A percentile compares a stretch with the other conserved stretches of the same genome.
Evolutionary conservation across 2,329 filamentous ascomycete species (phyloP).

Genomic region (Colletotrichum cordylinicola): DNA sequence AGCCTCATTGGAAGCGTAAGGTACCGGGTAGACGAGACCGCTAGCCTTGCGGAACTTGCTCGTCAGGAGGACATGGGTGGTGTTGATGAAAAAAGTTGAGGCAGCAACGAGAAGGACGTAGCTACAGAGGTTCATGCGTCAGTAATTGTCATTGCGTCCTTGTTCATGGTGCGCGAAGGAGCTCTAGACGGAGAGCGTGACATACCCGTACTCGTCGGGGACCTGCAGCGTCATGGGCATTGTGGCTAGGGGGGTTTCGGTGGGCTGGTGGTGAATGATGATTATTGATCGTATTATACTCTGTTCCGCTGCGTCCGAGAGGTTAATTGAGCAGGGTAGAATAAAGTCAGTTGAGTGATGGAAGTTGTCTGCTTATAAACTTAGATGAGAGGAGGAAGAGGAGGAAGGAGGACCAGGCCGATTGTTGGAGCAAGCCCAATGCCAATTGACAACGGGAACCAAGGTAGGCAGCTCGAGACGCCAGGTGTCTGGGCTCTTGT

Average conservation of each 20-base stretch:
- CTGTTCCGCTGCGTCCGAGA: not conserved
- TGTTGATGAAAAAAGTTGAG: constrained; percentile 63
- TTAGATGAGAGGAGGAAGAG: not conserved
- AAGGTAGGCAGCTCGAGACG: constrained; percentile 3
- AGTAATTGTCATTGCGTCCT: not conserved
- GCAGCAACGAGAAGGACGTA: constrained; percentile 66
- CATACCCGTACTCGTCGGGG: constrained; percentile 58
- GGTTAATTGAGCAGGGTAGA: not conserved
- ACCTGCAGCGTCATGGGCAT: constrained; percentile 52
- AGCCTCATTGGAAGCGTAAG: constrained; percentile 61
- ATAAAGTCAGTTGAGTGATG: not conserved
- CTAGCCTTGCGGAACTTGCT: constrained; percentile 55
- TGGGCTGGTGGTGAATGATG: not conserved
- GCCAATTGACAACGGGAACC: not conserved
- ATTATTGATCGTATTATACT: not conserved
- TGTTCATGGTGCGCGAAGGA: not conserved
- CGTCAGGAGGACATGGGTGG: constrained; percentile 55
- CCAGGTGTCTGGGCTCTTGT: not conserved
- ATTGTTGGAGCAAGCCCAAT: too few species aligned
- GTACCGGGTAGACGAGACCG: constrained; percentile 60
- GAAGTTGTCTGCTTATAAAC: not conserved
- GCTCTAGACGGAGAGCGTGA: not conserved
- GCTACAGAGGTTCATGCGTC: constrained; percentile 41
- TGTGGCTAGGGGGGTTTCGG: constrained; percentile 24
- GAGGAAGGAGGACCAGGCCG: not conserved